Base-by-base conservation (phyloP, 768 basidiomycete species). In the Lactarius akahatsu region DNA sequence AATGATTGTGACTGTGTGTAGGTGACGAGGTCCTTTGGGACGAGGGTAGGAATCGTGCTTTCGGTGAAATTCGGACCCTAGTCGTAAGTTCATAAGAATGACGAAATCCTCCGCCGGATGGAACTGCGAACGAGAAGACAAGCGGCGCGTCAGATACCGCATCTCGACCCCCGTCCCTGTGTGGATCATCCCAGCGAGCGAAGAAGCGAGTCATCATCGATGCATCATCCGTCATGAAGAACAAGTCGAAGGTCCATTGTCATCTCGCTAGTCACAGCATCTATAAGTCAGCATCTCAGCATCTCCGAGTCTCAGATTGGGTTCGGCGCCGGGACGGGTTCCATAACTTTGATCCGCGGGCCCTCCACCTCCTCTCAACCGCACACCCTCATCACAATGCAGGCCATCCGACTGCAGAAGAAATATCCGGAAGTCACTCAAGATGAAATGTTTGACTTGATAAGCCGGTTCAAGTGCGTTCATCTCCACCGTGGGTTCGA, bases 381-480 rank as follows among this genome's bases (percentile, higher is more conserved):
- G 3, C 64, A 41, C 30, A 45, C 59, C 0, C 43, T 45, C 67
- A 23, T 68, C 61, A 71, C 68, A 40, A 92, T 94, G 92, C 88
- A 93, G 76, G 88, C 90, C 57, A 79, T 97, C 69, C 88, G 89
- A 77, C 82, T 97, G 16, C 90, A 93, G 75, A 93, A 89, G 81
- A 96, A 96, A 77, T 94, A 90, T 74, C 94, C 96, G 18, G 90
- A 96, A 72, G 88, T 97, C 71, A 82, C 91, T 50, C 86, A 88
- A 74, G 94, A 96, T 82, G 94, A 96, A 80, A 94, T 98, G 88
- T 89, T 94, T 72, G 88, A 92, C 74, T 86, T 98, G 76, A 87
- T 97, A 77, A 94, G 90, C 76, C 86, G 89, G 66, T 99, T 99
- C 90, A 96, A 96, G 96, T 97, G 72, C 71, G 94, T 84, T 43